Conservation (phyloP, 192 early-diverging fungal species). For the Coemansia umbellata region DNA sequence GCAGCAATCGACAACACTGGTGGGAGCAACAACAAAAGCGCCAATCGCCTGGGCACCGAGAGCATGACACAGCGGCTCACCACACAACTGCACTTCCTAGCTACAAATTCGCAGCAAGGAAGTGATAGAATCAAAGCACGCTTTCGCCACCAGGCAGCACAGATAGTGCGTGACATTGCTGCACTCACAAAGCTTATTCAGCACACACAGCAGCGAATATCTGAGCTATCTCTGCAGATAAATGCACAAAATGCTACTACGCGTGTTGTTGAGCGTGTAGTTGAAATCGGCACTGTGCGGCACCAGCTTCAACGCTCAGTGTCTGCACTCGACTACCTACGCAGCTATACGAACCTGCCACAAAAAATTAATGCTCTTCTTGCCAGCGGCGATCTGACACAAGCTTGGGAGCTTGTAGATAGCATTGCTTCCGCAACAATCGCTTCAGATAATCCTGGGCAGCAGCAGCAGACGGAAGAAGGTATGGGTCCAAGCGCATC, state of each 20-base stretch:
- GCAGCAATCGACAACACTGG: neutral
- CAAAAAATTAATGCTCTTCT: slow-evolving; percentile 25
- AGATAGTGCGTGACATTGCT: slow-evolving; percentile 36
- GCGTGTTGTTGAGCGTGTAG: slow-evolving; percentile 17
- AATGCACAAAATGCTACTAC: slow-evolving; percentile 15
- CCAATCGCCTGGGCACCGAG: neutral
- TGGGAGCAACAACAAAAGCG: neutral
- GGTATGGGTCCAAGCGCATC: neutral
- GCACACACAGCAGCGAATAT: slow-evolving; percentile 20
- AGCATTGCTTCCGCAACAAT: neutral
- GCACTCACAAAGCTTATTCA: slow-evolving; percentile 23
- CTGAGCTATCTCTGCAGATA: slow-evolving; percentile 8
- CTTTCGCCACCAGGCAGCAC: slow-evolving; percentile 36
- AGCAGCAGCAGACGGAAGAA: neutral
- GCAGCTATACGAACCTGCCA: slow-evolving; percentile 34
- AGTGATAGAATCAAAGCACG: slow-evolving; percentile 48
- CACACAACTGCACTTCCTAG: slow-evolving; percentile 44
- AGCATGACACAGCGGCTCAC: slow-evolving; percentile 27
- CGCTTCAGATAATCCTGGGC: neutral
- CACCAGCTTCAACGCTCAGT: slow-evolving; percentile 19
- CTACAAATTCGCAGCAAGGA: slow-evolving; percentile 39
- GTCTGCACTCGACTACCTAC: slow-evolving; percentile 23
- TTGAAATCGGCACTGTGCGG: slow-evolving; percentile 18
- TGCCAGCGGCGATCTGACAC: slow-evolving; percentile 18
- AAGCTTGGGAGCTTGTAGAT: slow-evolving; percentile 33